Conservation (phyloP, 2,329 filamentous ascomycete genomes). For the Sclerotinia sclerotiorum region DNA sequence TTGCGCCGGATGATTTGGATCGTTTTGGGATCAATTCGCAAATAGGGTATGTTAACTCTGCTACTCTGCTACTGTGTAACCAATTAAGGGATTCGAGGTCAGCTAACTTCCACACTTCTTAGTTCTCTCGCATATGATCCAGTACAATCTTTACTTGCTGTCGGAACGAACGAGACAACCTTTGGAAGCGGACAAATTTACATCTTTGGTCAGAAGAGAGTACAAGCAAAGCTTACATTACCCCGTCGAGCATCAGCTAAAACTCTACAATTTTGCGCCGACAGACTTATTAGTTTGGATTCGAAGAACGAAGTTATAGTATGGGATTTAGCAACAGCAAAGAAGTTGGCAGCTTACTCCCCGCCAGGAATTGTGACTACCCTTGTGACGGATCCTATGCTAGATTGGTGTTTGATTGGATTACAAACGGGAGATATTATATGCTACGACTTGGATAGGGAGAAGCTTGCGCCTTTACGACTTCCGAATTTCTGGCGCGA, state of each 20-base stretch:
- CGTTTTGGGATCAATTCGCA: slow-evolving; percentile 81
- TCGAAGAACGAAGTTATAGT: slow-evolving; percentile 80
- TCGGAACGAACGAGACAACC: slow-evolving; percentile 84
- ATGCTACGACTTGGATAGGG: slow-evolving; percentile 89
- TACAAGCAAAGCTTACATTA: slow-evolving; percentile 72
- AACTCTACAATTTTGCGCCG: slow-evolving; percentile 78
- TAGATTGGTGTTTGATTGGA: slow-evolving; percentile 91
- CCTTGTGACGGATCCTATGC: slow-evolving; percentile 79
- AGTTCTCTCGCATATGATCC: slow-evolving; percentile 89
- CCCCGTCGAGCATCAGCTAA: slow-evolving; percentile 72
- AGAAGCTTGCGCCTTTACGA: slow-evolving; percentile 71
- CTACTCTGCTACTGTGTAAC: neutral
- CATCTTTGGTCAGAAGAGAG: slow-evolving; percentile 78
- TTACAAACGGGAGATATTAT: slow-evolving; percentile 79
- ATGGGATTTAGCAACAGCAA: slow-evolving; percentile 74
- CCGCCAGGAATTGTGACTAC: slow-evolving; percentile 74
- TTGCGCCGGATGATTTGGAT: slow-evolving; percentile 78
- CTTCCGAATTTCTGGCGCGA: slow-evolving; percentile 86
- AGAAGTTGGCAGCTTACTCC: slow-evolving; percentile 66
- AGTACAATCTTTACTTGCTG: slow-evolving; percentile 86
- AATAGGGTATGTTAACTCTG: slow-evolving; percentile 52
- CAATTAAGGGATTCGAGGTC: slow-evolving; percentile 3
- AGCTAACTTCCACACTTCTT: slow-evolving; percentile 28
- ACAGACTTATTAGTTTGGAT: slow-evolving; percentile 83
- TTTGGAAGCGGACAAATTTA: slow-evolving; percentile 88